Conservation (phyloP, 1,284 basidiomycete species). For the Phellopilus nigrolimitatus region DNA sequence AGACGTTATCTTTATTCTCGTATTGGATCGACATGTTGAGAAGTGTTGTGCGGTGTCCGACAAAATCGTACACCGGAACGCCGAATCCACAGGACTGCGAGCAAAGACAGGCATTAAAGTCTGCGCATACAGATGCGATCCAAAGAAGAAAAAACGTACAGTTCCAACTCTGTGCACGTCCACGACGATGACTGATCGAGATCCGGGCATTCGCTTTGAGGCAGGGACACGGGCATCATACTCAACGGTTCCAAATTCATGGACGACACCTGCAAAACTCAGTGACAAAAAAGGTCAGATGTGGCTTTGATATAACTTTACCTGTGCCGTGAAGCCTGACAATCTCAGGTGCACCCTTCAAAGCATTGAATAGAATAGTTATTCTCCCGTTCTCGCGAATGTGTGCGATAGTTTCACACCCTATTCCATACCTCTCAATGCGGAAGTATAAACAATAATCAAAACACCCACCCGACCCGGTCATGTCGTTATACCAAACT, state of each 20-base stretch:
- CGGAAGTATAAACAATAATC: no score
- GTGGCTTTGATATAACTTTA: constrained; percentile 20
- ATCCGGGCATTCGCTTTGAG: constrained; percentile 43
- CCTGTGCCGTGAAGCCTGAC: constrained; percentile 48
- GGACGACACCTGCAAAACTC: constrained; percentile 35
- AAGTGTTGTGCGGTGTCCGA: no score
- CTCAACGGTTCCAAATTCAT: constrained; percentile 50
- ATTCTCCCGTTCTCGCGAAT: constrained; percentile 54
- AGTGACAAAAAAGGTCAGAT: background rate
- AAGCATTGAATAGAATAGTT: constrained; percentile 51
- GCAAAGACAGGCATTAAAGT: no score
- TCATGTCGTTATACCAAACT: no score
- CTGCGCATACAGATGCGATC: no score
- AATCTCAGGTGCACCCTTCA: constrained; percentile 51
- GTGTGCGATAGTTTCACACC: constrained; percentile 52
- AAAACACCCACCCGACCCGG: no score
- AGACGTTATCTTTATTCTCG: no score
- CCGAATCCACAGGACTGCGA: no score
- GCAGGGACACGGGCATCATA: constrained; percentile 41
- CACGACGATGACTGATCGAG: constrained; percentile 46
- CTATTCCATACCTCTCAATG: no score
- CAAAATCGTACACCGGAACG: no score
- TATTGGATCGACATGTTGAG: no score
- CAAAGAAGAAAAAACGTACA: no score
- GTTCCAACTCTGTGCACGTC: constrained; percentile 49